Evolutionary conservation across 2,329 filamentous ascomycete genomes (phyloP), one percentile per base, ranked within the genome.

Genomic region (Fusarium nelsonii): DNA sequence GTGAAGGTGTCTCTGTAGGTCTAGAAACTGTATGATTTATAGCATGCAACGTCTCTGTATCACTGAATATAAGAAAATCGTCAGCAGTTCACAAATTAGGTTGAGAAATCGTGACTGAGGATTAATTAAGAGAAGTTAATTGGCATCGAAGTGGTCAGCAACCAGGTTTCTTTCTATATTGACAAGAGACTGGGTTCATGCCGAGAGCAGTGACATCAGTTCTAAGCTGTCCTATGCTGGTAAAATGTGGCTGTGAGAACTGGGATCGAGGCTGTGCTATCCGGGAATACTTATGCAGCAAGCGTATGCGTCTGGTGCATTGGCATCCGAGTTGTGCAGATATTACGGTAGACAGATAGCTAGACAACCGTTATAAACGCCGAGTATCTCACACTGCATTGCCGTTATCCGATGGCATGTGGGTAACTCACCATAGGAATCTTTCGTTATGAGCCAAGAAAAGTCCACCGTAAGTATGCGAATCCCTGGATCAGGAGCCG

Each of bases 401-500:
- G 46, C 50, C 36, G 23, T 40, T 40, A 43, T 18, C 40, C 30
- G 46, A 56, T 30, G 30, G 39, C 26, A 54, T 58, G 51, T 57
- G 57, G 51, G 45, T 26, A 10, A 33, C 14, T 28, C 12, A 40
- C n/a, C n/a, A 51, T 30, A 50, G 33, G 23, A 40, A 51, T 51
- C 33, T 40, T 39, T 50, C 16, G 40, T 26, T 30, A 34, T 9
- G 15, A 32, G 40, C 40, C 45, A 62, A 66, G 46, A 28, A 28
- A 51, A 36, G 20, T 10, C 11, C 18, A 40, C 33, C 15, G 8
- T 15, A 40, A 23, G 26, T 28, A 55, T 59, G 50, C 26, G 36
- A 26, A 65, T 60, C 32, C 26, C 18, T 62, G 66, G 44, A 59
- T 58, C 56, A 69, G 62, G 62, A 63, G 50, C 33, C 15, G 18